These are phyloP conservation scores for Pythium sukuiense DNA, from an alignment of 352 stramenopile species.

Conservation along the genomic window DNA sequence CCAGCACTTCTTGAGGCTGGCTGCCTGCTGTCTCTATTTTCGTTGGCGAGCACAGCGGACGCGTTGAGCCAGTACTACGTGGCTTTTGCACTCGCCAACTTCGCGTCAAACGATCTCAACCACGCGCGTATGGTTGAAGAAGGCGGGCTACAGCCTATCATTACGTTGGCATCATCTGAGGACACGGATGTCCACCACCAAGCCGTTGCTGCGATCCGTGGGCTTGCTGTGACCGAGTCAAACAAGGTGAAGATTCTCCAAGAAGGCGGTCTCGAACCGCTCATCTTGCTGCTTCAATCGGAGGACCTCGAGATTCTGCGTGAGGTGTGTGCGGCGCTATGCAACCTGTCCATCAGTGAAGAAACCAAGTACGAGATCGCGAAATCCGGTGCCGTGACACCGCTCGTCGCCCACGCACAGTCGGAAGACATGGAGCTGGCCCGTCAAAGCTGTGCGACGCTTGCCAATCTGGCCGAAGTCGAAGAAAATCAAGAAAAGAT, in stretches of 20 bases:
- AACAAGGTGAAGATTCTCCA: slow-evolving; percentile 98
- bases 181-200: slow-evolving; percentile 95
- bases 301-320: slow-evolving; percentile 93
- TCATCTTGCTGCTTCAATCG: slow-evolving; percentile 89
- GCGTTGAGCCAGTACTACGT: slow-evolving; percentile 95
- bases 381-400: slow-evolving; percentile 90
- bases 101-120: slow-evolving; percentile 92
- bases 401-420: slow-evolving; percentile 90
- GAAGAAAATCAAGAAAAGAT: slow-evolving; percentile 96
- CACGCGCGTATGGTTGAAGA: slow-evolving; percentile 94
- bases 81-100: slow-evolving; percentile 93
- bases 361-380: slow-evolving; percentile 98
- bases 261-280: slow-evolving; percentile 93
- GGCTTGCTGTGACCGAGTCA: slow-evolving; percentile 86
- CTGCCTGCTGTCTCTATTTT: slow-evolving; percentile 92
- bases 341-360: slow-evolving; percentile 94
- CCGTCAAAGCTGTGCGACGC: slow-evolving; percentile 88
- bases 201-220: slow-evolving; percentile 91
- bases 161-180: slow-evolving; percentile 89
- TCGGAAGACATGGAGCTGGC: slow-evolving; percentile 93
- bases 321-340: slow-evolving; percentile 93
- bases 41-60: slow-evolving; percentile 92
- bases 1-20: slow-evolving; percentile 89
- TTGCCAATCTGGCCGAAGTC: slow-evolving; percentile 95
- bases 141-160: slow-evolving; percentile 94